phyloP scores from a whole-genome alignment of 495 filamentous ascomycete species.

The Tetracladium marchalianum region DNA sequence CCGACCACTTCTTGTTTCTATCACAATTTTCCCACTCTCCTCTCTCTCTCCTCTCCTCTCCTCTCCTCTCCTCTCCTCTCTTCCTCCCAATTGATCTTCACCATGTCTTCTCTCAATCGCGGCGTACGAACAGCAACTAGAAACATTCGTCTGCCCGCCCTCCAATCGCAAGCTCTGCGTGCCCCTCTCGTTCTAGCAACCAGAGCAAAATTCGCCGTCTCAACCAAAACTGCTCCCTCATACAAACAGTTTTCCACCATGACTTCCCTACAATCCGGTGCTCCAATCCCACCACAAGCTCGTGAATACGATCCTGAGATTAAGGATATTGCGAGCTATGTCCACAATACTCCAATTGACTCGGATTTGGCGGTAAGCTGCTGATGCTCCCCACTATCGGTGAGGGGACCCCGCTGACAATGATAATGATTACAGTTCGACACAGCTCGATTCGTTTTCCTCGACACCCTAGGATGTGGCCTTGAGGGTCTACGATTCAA shows the following conservation, averaged over 20 bases:
- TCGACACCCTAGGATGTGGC: conserved; percentile 94
- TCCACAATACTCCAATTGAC: conserved; percentile 82
- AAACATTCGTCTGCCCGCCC: conserved; percentile 15
- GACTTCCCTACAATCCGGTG: conserved; percentile 40
- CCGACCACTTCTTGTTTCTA: too few species aligned
- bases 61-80: too few species aligned
- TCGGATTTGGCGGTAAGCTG: conserved; percentile 81
- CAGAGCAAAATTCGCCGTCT: conserved; percentile 7
- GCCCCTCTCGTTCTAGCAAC: conserved; percentile 13
- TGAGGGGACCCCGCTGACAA: conserved; percentile 21
- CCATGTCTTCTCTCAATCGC: conserved; percentile 20
- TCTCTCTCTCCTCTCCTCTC: too few species aligned
- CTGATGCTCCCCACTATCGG: conserved; percentile 1
- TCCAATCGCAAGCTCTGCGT: conserved; percentile 19
- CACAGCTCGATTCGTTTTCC: conserved; percentile 78
- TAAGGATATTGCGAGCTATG: conserved; percentile 85
- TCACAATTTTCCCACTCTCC: too few species aligned
- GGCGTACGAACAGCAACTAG: conserved; percentile 18
- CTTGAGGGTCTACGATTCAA: conserved; percentile 92
- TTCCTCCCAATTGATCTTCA: conserved; percentile 10
- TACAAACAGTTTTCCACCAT: conserved; percentile 43
- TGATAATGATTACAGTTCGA: conserved; percentile 73
- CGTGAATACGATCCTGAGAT: conserved; percentile 82
- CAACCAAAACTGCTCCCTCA: conserved; percentile 7
- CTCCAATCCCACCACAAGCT: conserved; percentile 36